A percentile compares a stretch with the other conserved stretches of the same genome.
phyloP scores from a whole-genome alignment of 345 rosid genomes.

The Gossypium herbaceum region DNA sequence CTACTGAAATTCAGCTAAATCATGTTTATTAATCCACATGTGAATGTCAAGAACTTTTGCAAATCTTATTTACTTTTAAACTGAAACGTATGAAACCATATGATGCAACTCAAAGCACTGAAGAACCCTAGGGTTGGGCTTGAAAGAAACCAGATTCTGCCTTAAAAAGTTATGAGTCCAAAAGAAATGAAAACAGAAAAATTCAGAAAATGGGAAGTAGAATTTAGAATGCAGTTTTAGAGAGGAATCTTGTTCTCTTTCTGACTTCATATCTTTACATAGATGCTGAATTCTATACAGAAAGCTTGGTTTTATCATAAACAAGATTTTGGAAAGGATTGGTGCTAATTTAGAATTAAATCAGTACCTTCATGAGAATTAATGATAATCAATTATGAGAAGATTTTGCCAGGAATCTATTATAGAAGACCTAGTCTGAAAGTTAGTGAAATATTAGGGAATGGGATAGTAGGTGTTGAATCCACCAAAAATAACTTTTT shows the following conservation, averaged over 20 bases:
- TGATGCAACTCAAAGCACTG: too few relatives aligned
- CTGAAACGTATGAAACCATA: too few relatives aligned
- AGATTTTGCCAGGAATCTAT: too few relatives aligned
- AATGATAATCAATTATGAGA: too few relatives aligned
- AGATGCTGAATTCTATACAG: slow-evolving; percentile 14
- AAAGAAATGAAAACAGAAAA: too few relatives aligned
- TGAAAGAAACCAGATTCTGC: not conserved
- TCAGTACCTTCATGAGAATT: too few relatives aligned
- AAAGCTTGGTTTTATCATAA: not conserved
- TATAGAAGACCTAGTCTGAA: too few relatives aligned
- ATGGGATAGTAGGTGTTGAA: too few relatives aligned
- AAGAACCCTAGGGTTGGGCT: not conserved
- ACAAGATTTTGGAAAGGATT: not conserved
- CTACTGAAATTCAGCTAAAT: not conserved
- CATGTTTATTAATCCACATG: not conserved
- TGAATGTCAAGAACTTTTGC: slow-evolving; percentile 18
- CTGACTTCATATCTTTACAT: slow-evolving; percentile 1
- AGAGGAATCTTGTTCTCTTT: slow-evolving; percentile 28
- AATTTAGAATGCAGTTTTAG: not conserved
- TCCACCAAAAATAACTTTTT: too few relatives aligned
- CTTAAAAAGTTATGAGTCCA: not conserved
- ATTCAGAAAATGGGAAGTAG: not conserved
- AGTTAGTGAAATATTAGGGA: too few relatives aligned
- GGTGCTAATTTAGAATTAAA: not conserved
- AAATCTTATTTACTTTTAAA: slow-evolving; percentile 54